Base-by-base conservation (phyloP, 164 flowering plant species). In the Aristolochia californica region DNA sequence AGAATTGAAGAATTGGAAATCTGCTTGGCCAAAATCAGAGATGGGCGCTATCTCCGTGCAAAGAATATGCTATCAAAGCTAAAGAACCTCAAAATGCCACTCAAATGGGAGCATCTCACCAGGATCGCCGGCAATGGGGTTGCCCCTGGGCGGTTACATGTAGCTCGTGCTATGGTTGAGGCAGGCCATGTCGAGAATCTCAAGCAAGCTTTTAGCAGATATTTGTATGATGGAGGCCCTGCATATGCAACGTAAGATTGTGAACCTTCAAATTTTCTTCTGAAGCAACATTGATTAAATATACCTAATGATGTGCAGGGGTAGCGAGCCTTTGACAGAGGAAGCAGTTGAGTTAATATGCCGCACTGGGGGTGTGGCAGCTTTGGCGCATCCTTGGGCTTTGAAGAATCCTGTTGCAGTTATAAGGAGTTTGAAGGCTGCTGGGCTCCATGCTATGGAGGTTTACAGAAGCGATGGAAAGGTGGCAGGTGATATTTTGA, bases 61-160 rank as follows among this genome's bases (percentile, higher is more conserved):
- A 82, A 83, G 61, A 81, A 77, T 64, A 87, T 91, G 77, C 62
- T 91, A 15, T 64, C 66, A 16, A 87, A 87, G 70, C 78, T 88
- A 65, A 82, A 82, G 64, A 73, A 74, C 56, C 88, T 88, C 20
- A 87, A 88, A 63, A 64, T 83, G 69, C 97, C 98, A 26, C 61
- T 88, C 22, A 87, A 78, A 70, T 91, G 87, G 97, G 98, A 91
- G 55, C 77, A 76, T 55, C 94, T 91, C 8, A 62, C 77, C 23
- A 83, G 68, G 71, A 87, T 93, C 59, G 91, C 98, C 15, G 98
- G 98, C 56, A 74, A 77, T 44, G 98, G 85, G 47, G 94, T 81
- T 56, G 98, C 98, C 61, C 97, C 98, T 3, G 97, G 98, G 59
- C 79, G 98, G 69, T 69, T 89, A 64, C 98, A 93, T 64, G 88